phyloP scores from a whole-genome alignment of 805 yeast genomes.

The Yamadazyma paraphyllophila region DNA sequence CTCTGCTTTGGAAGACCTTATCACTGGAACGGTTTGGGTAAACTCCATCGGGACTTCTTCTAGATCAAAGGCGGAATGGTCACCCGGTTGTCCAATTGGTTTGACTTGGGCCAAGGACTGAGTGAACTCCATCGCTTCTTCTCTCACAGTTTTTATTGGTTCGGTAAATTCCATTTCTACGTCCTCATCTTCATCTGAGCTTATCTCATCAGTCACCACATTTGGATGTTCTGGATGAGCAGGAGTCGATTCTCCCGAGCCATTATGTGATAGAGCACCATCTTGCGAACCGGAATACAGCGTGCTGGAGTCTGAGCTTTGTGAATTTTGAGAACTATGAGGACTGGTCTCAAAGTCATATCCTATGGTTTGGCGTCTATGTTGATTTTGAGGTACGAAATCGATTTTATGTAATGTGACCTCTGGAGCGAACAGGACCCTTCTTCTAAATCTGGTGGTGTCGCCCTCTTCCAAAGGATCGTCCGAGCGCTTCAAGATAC shows the following conservation, averaged over 20 bases:
- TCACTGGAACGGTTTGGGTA: constrained; percentile 9
- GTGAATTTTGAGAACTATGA: neutral
- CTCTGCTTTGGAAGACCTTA: neutral
- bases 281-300: constrained; percentile 4
- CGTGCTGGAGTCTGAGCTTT: constrained; percentile 3
- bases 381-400: constrained; percentile 29
- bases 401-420: constrained; percentile 62
- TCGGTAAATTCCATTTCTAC: constrained; percentile 27
- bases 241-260: neutral
- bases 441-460: constrained; percentile 26
- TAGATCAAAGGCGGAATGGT: neutral
- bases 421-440: constrained; percentile 79
- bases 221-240: neutral
- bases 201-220: neutral
- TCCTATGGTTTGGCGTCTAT: constrained; percentile 22
- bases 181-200: constrained; percentile 7
- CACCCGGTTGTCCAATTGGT: neutral
- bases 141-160: constrained; percentile 4
- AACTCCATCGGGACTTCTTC: constrained; percentile 13
- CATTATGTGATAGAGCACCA: neutral
- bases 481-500: constrained; percentile 8
- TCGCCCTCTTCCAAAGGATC: neutral
- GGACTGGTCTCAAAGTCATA: constrained; percentile 16
- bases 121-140: constrained; percentile 20
- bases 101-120: constrained; percentile 9